These are phyloP conservation scores for Lotus japonicus DNA, from an alignment of 306 rosid species.

Conservation along the genomic window DNA sequence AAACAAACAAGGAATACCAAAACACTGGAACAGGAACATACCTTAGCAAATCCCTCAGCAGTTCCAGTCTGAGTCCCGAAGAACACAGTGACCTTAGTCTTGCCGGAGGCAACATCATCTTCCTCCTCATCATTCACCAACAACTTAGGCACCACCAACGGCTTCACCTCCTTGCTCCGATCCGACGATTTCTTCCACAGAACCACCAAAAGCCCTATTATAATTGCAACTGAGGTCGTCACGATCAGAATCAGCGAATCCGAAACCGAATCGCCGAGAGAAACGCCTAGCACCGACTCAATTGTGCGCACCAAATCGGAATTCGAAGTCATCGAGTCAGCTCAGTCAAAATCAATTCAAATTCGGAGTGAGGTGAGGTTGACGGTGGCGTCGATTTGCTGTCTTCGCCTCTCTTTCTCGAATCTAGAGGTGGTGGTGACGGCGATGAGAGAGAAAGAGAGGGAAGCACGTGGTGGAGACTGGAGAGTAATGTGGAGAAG, in stretches of 20 bases:
- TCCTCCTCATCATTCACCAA: slow-evolving; percentile 47
- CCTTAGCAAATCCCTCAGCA: slow-evolving; percentile 92
- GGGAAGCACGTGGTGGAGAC: background rate
- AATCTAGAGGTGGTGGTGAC: background rate
- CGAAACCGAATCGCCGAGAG: slow-evolving; percentile 58
- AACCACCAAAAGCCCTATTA: slow-evolving; percentile 56
- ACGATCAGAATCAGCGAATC: slow-evolving; percentile 46
- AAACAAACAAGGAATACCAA: background rate
- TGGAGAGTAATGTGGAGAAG: background rate
- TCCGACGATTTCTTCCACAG: slow-evolving; percentile 63
- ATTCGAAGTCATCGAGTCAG: slow-evolving; percentile 44
- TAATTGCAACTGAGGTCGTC: slow-evolving; percentile 55
- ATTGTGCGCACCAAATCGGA: slow-evolving; percentile 51
- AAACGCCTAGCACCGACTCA: slow-evolving; percentile 59
- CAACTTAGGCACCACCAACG: slow-evolving; percentile 46
- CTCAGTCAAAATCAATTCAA: slow-evolving; percentile 11
- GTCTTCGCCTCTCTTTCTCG: background rate
- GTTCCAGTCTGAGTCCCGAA: slow-evolving; percentile 92
- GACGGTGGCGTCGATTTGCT: background rate
- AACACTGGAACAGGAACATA: background rate
- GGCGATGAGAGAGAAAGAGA: background rate
- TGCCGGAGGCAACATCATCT: slow-evolving; percentile 53
- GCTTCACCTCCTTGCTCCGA: slow-evolving; percentile 58
- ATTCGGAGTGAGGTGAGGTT: background rate
- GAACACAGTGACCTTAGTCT: slow-evolving; percentile 58